These are phyloP conservation scores for Peterozyma toletana DNA, from an alignment of 805 yeast genomes.

Conservation along the genomic window DNA sequence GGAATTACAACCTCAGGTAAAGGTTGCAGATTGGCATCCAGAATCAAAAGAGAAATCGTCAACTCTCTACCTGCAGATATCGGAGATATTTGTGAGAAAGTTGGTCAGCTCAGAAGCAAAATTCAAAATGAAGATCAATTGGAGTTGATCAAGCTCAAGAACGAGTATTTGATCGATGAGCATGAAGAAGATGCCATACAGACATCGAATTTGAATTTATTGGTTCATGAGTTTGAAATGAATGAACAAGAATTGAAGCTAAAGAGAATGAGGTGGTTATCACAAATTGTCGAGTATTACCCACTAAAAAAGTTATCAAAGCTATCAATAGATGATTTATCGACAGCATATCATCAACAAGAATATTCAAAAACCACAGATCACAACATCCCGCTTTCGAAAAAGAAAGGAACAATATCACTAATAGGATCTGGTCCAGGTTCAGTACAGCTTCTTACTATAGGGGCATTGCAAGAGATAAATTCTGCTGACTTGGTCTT, in stretches of 20 bases:
- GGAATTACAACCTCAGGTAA: slow-evolving; percentile 84
- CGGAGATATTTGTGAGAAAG: slow-evolving; percentile 57
- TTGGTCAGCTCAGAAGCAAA: slow-evolving; percentile 56
- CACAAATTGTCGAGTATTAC: slow-evolving; percentile 86
- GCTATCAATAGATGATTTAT: slow-evolving; percentile 52
- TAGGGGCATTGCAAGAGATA: slow-evolving; percentile 80
- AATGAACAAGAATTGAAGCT: slow-evolving; percentile 41
- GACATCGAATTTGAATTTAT: slow-evolving; percentile 47
- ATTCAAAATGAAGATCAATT: slow-evolving; percentile 47
- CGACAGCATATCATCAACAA: slow-evolving; percentile 27
- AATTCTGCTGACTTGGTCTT: slow-evolving; percentile 75
- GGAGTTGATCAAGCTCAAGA: slow-evolving; percentile 14
- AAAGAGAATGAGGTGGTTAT: slow-evolving; percentile 74
- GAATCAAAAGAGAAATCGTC: slow-evolving; percentile 70
- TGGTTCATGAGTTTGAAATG: slow-evolving; percentile 55
- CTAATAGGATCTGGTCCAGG: slow-evolving; percentile 97
- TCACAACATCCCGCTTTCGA: slow-evolving; percentile 8
- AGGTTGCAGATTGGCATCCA: slow-evolving; percentile 80
- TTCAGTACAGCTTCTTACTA: slow-evolving; percentile 68
- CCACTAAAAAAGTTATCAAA: slow-evolving; percentile 63
- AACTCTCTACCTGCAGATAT: slow-evolving; percentile 61
- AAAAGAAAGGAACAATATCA: slow-evolving; percentile 50
- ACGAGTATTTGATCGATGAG: slow-evolving; percentile 36
- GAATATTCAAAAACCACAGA: neutral
- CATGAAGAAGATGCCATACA: slow-evolving; percentile 68